Conservation (phyloP, 148 eudicot species). For the Linanthus parryae region DNA sequence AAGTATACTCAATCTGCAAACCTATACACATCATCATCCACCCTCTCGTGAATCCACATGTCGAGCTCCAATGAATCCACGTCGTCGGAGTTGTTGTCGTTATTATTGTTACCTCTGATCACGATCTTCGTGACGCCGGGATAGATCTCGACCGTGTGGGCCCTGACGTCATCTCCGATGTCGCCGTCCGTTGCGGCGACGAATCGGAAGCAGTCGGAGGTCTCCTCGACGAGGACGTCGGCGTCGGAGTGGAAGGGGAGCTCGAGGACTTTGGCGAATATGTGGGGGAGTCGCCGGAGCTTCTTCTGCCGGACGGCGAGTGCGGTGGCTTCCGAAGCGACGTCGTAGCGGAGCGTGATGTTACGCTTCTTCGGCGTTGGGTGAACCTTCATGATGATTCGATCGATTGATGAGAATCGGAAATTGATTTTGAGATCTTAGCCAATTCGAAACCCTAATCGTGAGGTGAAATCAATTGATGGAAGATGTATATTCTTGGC, state of each 20-base stretch:
- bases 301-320: conserved; percentile 43
- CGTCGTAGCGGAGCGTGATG: conserved; percentile 22
- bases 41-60: no score
- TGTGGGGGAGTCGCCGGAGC: conserved; percentile 80
- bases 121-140: conserved; percentile 91
- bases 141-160: conserved; percentile 57
- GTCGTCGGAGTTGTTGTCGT: conserved; percentile 19
- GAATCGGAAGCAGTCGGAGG: conserved; percentile 44
- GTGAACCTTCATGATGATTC: conserved; percentile 25
- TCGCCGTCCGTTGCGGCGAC: conserved; percentile 44
- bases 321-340: conserved; percentile 13
- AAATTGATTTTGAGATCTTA: no score
- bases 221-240: conserved; percentile 60
- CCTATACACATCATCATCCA: no score
- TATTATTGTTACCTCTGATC: conserved; percentile 28
- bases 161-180: conserved; percentile 37
- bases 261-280: conserved; percentile 82
- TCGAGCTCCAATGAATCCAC: conserved; percentile 52
- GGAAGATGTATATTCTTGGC: no score
- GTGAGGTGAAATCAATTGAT: no score
- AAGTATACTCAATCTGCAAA: no score
- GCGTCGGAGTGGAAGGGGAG: conserved; percentile 83
- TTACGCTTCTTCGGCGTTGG: conserved; percentile 20
- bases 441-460: background rate
- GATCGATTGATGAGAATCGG: background rate